Percentiles rank a stretch among this genome's conserved stretches.
Conservation (phyloP, 176 grass and related monocot genomes). For the Tillandsia fasciculata region DNA sequence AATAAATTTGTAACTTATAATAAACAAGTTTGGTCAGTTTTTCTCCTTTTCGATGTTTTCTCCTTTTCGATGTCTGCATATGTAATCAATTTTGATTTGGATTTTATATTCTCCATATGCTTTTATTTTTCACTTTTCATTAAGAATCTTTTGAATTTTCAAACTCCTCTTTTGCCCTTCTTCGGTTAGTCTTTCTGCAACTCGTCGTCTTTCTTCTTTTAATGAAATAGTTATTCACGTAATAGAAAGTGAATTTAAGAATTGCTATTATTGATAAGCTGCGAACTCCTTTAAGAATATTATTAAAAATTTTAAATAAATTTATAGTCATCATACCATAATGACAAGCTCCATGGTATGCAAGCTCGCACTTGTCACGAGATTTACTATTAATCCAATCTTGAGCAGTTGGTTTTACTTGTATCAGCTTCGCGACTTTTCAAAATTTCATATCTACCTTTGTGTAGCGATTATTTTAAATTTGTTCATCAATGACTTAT, state of each 20-base stretch:
- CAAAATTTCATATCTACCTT: no score
- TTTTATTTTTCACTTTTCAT: no score
- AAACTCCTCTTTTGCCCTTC: conserved; percentile 4
- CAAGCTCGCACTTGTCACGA: background rate
- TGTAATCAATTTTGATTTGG: conserved; percentile 6
- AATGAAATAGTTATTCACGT: conserved; percentile 11
- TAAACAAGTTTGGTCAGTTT: conserved; percentile 4
- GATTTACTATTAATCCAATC: no score
- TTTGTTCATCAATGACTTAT: no score
- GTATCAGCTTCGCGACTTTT: no score
- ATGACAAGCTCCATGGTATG: conserved; percentile 4
- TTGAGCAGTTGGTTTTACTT: no score
- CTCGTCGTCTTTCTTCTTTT: no score
- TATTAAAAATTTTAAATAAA: background rate
- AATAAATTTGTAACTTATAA: background rate
- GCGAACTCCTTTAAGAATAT: conserved; percentile 1
- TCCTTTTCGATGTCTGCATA: conserved; percentile 14
- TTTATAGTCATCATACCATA: conserved; percentile 16
- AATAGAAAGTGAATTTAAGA: conserved; percentile 11
- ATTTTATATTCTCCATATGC: background rate
- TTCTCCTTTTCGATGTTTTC: conserved; percentile 13
- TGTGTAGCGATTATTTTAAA: no score
- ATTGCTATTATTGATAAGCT: conserved; percentile 16
- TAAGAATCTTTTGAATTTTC: conserved; percentile 3
- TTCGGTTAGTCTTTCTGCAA: background rate